These are phyloP conservation scores for Zea luxurians DNA, from an alignment of 176 grass and related monocot genomes.

Conservation along the genomic window DNA sequence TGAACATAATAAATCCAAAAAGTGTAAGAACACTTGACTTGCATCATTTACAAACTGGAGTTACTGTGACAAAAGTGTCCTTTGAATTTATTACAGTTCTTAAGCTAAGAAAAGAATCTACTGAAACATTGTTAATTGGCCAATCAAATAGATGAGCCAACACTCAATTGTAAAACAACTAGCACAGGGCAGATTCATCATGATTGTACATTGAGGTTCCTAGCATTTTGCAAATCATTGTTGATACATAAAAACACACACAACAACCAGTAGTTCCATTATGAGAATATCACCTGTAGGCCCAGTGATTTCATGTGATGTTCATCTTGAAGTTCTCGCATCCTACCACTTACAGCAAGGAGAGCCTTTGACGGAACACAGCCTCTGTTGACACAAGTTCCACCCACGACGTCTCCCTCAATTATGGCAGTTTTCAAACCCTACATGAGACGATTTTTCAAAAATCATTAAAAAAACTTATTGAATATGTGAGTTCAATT, in stretches of 20 bases:
- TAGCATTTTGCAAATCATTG: not conserved
- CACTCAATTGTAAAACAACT: not conserved
- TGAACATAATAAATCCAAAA: slow-evolving; percentile 16
- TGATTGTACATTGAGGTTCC: not conserved
- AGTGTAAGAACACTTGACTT: slow-evolving; percentile 2
- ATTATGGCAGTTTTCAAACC: slow-evolving; percentile 95
- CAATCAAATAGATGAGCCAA: not conserved
- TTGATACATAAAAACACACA: slow-evolving; percentile 11
- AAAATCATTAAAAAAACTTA: slow-evolving; percentile 3
- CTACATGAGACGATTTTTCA: slow-evolving; percentile 41
- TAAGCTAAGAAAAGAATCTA: not conserved
- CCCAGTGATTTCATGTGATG: slow-evolving; percentile 91
- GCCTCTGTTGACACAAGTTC: slow-evolving; percentile 89
- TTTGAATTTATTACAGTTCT: not conserved
- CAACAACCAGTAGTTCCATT: not conserved
- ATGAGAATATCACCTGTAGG: slow-evolving; percentile 62
- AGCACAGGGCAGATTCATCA: not conserved
- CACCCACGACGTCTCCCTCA: slow-evolving; percentile 89
- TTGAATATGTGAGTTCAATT: slow-evolving; percentile 22
- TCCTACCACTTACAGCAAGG: slow-evolving; percentile 93
- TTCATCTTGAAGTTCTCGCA: slow-evolving; percentile 86
- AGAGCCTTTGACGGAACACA: slow-evolving; percentile 95
- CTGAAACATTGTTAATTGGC: not conserved
- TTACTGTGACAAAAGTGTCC: not conserved
- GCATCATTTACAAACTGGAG: slow-evolving; percentile 10